Evolutionary conservation across 2,329 filamentous ascomycete species (phyloP).

Genomic region (Epicoccum sorghinum): DNA sequence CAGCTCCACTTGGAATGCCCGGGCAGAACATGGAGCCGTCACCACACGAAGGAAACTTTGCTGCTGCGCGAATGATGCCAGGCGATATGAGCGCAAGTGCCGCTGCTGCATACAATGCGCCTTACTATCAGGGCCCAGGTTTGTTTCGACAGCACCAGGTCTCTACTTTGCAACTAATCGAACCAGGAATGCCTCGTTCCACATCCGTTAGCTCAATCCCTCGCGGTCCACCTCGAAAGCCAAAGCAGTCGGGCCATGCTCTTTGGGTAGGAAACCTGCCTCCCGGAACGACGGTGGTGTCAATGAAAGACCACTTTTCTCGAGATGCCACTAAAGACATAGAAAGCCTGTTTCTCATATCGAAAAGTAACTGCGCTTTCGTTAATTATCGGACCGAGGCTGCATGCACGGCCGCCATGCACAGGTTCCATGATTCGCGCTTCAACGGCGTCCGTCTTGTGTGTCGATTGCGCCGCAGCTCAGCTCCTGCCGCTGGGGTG

Average conservation of each 20-base stretch:
- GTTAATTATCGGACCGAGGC: constrained; percentile 89
- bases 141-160: not conserved
- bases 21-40: constrained; percentile 30
- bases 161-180: constrained; percentile 8
- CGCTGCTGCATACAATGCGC: constrained; percentile 23
- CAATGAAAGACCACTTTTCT: constrained; percentile 89
- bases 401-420: constrained; percentile 76
- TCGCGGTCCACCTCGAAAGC: constrained; percentile 70
- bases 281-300: constrained; percentile 79
- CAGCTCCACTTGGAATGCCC: constrained; percentile 23
- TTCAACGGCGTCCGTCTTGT: constrained; percentile 87
- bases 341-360: constrained; percentile 90
- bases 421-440: constrained; percentile 85
- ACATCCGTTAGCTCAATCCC: constrained; percentile 49
- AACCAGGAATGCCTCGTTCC: constrained; percentile 28
- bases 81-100: constrained; percentile 25
- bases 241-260: constrained; percentile 78
- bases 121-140: constrained; percentile 11
- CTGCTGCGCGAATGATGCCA: constrained; percentile 20
- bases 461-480: constrained; percentile 73
- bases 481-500: constrained; percentile 53
- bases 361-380: constrained; percentile 96
- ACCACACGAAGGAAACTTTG: constrained; percentile 28
- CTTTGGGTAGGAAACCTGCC: constrained; percentile 97
- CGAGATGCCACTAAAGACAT: constrained; percentile 75